phyloP scores from a whole-genome alignment of 1,139 yeast species.

The Oligophagozyma castellii region DNA sequence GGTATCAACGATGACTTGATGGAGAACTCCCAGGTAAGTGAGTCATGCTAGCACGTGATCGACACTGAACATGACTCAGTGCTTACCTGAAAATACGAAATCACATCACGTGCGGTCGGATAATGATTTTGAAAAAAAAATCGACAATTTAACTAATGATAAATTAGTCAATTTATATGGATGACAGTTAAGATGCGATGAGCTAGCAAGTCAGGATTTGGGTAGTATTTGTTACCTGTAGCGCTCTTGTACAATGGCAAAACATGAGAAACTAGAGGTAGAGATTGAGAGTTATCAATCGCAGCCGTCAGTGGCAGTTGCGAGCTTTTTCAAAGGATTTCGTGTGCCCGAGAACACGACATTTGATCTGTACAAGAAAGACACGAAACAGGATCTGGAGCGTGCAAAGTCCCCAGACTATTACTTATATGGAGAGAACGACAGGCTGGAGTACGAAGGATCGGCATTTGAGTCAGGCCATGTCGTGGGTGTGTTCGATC shows the following conservation, averaged over 20 bases:
- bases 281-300: slow-evolving; percentile 15
- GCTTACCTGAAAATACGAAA: no score
- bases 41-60: no score
- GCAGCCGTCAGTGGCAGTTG: slow-evolving; percentile 27
- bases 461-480: slow-evolving; percentile 33
- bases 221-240: background rate
- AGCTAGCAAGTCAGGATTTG: no score
- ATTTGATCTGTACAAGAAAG: slow-evolving; percentile 52
- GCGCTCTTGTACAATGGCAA: no score
- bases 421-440: slow-evolving; percentile 68
- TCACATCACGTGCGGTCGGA: no score
- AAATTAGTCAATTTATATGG: no score
- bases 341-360: slow-evolving; percentile 42
- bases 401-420: slow-evolving; percentile 9
- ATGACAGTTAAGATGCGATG: no score
- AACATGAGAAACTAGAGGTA: slow-evolving; percentile 12
- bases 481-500: slow-evolving; percentile 60
- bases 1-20: no score
- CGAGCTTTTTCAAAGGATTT: slow-evolving; percentile 61
- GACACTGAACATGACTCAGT: no score
- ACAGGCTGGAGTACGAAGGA: slow-evolving; percentile 62
- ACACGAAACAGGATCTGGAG: slow-evolving; percentile 29
- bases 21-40: no score
- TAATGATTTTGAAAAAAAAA: no score
- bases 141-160: no score